A percentile compares a stretch with the other conserved stretches of the same genome.
phyloP scores from a whole-genome alignment of 1,284 basidiomycete genomes.

The Porogramme epimiltina region DNA sequence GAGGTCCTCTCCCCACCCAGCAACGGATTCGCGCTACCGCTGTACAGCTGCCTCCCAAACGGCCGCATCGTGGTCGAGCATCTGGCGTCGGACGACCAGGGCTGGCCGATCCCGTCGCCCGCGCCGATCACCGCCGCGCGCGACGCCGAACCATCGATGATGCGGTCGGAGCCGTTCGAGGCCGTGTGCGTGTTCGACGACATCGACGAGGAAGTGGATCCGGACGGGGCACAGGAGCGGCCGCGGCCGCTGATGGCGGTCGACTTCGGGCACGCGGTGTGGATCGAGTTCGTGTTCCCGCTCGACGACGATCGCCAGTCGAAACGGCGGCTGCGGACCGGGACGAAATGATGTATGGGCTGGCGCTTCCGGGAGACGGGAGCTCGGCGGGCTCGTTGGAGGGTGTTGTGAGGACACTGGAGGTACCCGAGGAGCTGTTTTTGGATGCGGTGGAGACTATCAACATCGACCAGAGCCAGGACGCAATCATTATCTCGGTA shows the following conservation, averaged over 20 bases:
- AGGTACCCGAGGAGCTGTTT: slow-evolving; percentile 64
- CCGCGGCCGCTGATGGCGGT: slow-evolving; percentile 71
- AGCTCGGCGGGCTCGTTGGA: slow-evolving; percentile 29
- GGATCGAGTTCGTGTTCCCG: slow-evolving; percentile 61
- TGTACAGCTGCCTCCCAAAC: slow-evolving; percentile 3
- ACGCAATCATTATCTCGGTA: slow-evolving; percentile 69
- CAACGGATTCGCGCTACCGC: neutral
- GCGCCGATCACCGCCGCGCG: slow-evolving; percentile 1
- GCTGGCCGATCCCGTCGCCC: neutral
- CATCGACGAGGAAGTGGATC: slow-evolving; percentile 36
- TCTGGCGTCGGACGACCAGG: neutral
- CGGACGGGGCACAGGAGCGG: slow-evolving; percentile 42
- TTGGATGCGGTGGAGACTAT: slow-evolving; percentile 69
- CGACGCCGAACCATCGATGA: slow-evolving; percentile 37
- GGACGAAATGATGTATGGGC: slow-evolving; percentile 18
- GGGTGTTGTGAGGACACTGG: slow-evolving; percentile 59
- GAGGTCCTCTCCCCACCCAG: neutral
- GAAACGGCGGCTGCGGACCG: slow-evolving; percentile 40
- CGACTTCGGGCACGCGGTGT: slow-evolving; percentile 78
- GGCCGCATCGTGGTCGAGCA: neutral
- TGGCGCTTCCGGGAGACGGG: neutral
- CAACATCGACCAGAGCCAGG: slow-evolving; percentile 76
- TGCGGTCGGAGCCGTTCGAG: slow-evolving; percentile 67
- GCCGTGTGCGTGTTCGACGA: slow-evolving; percentile 64
- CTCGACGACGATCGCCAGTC: slow-evolving; percentile 28